Conservation (phyloP, 2,329 filamentous ascomycete genomes). For the Furcasterigmium sp. region DNA sequence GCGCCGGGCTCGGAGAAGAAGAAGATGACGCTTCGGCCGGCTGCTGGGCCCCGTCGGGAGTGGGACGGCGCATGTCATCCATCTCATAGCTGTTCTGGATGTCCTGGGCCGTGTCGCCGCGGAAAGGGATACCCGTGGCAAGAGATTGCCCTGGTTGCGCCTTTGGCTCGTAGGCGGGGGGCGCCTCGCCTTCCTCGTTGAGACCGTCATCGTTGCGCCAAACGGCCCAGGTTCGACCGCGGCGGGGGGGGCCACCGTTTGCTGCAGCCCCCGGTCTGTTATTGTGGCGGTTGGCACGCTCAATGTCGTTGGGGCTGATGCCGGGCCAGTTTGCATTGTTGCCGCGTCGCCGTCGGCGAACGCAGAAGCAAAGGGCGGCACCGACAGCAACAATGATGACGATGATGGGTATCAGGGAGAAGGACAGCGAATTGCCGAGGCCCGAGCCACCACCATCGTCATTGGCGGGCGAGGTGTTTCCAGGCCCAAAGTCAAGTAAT, state of each 20-base stretch:
- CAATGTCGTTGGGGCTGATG: background rate
- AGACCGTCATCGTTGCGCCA: constrained; percentile 46
- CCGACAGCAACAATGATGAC: constrained; percentile 32
- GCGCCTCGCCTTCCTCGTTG: constrained; percentile 59
- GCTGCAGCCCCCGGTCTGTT: no score
- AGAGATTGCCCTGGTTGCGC: constrained; percentile 17
- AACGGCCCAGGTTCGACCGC: constrained; percentile 12
- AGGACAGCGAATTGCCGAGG: constrained; percentile 52
- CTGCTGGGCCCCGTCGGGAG: background rate
- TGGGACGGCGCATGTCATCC: background rate
- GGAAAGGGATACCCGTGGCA: background rate
- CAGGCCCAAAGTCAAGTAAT: no score
- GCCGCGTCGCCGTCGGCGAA: constrained; percentile 28
- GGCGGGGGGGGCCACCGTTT: constrained; percentile 17
- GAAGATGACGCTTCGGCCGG: background rate
- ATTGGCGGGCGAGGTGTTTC: background rate
- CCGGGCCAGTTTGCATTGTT: constrained; percentile 8
- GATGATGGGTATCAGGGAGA: constrained; percentile 45
- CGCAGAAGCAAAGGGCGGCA: constrained; percentile 17
- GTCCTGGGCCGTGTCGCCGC: background rate
- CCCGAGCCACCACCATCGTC: constrained; percentile 25
- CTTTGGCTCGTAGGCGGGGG: constrained; percentile 50
- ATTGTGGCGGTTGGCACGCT: constrained; percentile 3
- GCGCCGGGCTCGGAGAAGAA: background rate
- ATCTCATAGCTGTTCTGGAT: background rate